Evolutionary conservation across 2,329 filamentous ascomycete genomes (phyloP).

Genomic region (Leptographium wingfieldii): DNA sequence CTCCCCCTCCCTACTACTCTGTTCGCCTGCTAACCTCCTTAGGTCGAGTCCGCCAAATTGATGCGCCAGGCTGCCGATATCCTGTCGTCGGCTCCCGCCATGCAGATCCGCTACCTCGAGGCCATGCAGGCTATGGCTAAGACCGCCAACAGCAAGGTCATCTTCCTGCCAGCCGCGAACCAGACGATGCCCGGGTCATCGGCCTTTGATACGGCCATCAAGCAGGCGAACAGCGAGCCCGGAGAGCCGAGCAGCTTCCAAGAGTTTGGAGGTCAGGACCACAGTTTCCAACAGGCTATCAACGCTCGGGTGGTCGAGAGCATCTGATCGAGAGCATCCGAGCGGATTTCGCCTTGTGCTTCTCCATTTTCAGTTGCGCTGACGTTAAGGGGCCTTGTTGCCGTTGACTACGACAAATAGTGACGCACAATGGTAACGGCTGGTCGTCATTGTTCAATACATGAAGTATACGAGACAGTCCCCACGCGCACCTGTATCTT

Average conservation of each 20-base stretch:
- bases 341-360: background rate
- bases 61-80: slow-evolving; percentile 93
- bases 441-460: background rate
- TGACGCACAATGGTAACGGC: background rate
- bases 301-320: slow-evolving; percentile 76
- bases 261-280: slow-evolving; percentile 41
- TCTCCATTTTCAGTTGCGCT: background rate
- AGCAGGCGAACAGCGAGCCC: slow-evolving; percentile 19
- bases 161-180: slow-evolving; percentile 59
- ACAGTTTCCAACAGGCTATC: slow-evolving; percentile 65
- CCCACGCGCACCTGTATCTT: background rate
- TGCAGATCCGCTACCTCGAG: slow-evolving; percentile 97
- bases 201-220: slow-evolving; percentile 30
- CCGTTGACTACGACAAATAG: background rate
- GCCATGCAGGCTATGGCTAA: slow-evolving; percentile 99
- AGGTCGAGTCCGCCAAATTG: slow-evolving; percentile 84
- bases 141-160: slow-evolving; percentile 75
- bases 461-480: background rate
- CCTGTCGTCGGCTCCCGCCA: slow-evolving; percentile 78
- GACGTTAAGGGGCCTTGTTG: background rate
- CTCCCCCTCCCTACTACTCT: background rate
- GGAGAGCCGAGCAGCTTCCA: slow-evolving; percentile 29
- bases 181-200: slow-evolving; percentile 40
- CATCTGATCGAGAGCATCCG: slow-evolving; percentile 32
- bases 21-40: slow-evolving; percentile 14